Evolutionary conservation across 1,284 basidiomycete genomes (phyloP).

Genomic region (Ceratobasidium sp.): DNA sequence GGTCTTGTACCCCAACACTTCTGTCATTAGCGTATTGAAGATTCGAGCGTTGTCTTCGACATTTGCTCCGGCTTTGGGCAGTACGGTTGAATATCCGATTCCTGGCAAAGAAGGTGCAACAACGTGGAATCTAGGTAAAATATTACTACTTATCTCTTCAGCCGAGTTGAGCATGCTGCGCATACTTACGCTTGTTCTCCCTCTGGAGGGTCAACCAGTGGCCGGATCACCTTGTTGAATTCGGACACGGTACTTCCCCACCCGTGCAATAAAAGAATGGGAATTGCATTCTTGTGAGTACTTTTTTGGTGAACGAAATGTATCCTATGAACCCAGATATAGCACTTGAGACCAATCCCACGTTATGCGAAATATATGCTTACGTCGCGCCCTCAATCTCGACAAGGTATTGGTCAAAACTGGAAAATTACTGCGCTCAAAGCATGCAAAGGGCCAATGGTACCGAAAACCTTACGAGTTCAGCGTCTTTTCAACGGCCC

Average conservation of each 20-base stretch:
- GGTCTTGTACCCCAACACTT: slow-evolving; percentile 52
- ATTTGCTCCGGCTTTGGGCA: slow-evolving; percentile 50
- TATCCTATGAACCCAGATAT: slow-evolving; percentile 47
- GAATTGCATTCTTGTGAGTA: slow-evolving; percentile 50
- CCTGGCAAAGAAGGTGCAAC: slow-evolving; percentile 53
- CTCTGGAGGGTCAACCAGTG: slow-evolving; percentile 49
- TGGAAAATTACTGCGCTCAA: background rate
- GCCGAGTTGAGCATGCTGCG: background rate
- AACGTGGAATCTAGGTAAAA: slow-evolving; percentile 51
- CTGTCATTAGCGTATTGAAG: slow-evolving; percentile 52
- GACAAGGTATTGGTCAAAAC: slow-evolving; percentile 41
- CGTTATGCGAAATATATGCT: background rate
- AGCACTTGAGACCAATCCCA: too few relatives aligned
- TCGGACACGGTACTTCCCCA: slow-evolving; percentile 54
- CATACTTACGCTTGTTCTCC: slow-evolving; percentile 51
- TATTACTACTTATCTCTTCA: slow-evolving; percentile 6
- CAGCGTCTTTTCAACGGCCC: slow-evolving; percentile 23
- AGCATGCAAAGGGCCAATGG: background rate
- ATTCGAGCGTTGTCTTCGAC: slow-evolving; percentile 50
- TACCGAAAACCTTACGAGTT: slow-evolving; percentile 27
- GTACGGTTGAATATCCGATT: slow-evolving; percentile 52
- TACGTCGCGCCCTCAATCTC: slow-evolving; percentile 30
- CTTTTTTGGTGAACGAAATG: slow-evolving; percentile 52
- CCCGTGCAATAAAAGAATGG: slow-evolving; percentile 52
- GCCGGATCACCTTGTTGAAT: slow-evolving; percentile 53